These are phyloP conservation scores for Plasmodium relictum DNA, from an alignment of 169 alveolate species.

Conservation along the genomic window DNA sequence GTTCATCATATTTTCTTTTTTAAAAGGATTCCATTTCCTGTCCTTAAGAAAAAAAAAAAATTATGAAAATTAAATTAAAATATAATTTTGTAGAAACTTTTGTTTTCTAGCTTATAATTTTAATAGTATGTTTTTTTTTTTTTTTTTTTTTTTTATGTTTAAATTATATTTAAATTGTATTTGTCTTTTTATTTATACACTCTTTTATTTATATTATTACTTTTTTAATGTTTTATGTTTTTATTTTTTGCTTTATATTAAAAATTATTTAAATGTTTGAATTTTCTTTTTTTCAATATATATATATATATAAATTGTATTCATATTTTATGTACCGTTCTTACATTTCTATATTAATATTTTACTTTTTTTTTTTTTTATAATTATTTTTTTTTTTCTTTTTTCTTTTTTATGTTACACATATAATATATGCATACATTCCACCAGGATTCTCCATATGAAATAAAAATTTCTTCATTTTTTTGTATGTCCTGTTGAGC, in stretches of 20 bases:
- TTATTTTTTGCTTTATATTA: too few species aligned
- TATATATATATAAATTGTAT: too few species aligned
- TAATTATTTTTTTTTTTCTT: neutral
- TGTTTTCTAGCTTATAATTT: too few species aligned
- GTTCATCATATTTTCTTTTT: conserved; percentile 13
- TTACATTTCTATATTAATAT: neutral
- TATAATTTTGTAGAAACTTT: too few species aligned
- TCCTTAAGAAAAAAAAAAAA: conserved; percentile 27
- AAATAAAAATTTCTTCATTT: conserved; percentile 43
- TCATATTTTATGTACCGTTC: neutral
- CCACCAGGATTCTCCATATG: conserved; percentile 73
- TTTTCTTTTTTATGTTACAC: neutral
- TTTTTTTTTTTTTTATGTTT: too few species aligned
- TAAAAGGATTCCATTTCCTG: conserved; percentile 41
- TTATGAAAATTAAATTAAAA: neutral
- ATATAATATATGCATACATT: conserved; percentile 11
- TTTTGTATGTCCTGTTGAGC: conserved; percentile 37
- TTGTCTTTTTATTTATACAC: too few species aligned
- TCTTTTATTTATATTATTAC: too few species aligned
- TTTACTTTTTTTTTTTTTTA: neutral
- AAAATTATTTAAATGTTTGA: too few species aligned
- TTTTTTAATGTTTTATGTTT: too few species aligned
- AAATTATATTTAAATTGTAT: too few species aligned
- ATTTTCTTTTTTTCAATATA: too few species aligned
- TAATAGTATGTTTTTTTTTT: too few species aligned